Percentiles rank a stretch among this genome's conserved stretches.
phyloP scores from a whole-genome alignment of 495 filamentous ascomycete genomes.

The Tuber umbilicatum region DNA sequence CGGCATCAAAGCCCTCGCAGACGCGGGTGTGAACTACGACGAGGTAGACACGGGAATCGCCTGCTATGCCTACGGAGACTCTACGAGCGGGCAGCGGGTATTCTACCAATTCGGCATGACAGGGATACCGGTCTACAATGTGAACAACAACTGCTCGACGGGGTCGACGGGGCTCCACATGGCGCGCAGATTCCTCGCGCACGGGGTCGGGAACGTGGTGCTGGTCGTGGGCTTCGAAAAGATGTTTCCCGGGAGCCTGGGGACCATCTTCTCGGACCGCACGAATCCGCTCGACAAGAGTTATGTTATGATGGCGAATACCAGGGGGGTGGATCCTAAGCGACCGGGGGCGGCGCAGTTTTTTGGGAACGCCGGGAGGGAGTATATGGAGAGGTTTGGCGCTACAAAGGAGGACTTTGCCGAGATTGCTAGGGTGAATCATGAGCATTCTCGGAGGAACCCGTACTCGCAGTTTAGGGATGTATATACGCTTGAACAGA shows the following conservation, averaged over 20 bases:
- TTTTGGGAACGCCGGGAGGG: constrained; percentile 89
- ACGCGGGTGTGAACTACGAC: constrained; percentile 93
- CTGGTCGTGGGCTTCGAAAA: constrained; percentile 95
- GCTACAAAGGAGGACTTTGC: constrained; percentile 83
- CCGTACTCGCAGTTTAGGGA: constrained; percentile 96
- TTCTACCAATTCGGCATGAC: constrained; percentile 99
- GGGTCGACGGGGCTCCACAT: constrained; percentile 82
- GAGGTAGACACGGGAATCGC: constrained; percentile 94
- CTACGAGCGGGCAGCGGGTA: constrained; percentile 88
- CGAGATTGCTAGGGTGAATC: constrained; percentile 92
- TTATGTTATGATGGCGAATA: constrained; percentile 71
- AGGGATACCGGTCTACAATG: constrained; percentile 89
- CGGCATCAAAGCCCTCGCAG: constrained; percentile 88
- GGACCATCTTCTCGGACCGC: constrained; percentile 72
- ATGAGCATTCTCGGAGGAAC: constrained; percentile 82
- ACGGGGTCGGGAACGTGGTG: constrained; percentile 76
- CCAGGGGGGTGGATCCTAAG: constrained; percentile 63
- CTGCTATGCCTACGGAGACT: constrained; percentile 95
- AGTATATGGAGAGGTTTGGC: constrained; percentile 95
- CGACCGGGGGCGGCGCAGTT: constrained; percentile 82
- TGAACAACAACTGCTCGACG: constrained; percentile 97
- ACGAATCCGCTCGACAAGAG: constrained; percentile 66
- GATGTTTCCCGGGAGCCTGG: constrained; percentile 86
- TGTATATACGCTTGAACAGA: constrained; percentile 80
- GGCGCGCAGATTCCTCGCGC: constrained; percentile 70